A percentile compares a stretch with the other conserved stretches of the same genome.
Conservation (phyloP, 176 grass and related monocot genomes). For the Triticum monococcum region DNA sequence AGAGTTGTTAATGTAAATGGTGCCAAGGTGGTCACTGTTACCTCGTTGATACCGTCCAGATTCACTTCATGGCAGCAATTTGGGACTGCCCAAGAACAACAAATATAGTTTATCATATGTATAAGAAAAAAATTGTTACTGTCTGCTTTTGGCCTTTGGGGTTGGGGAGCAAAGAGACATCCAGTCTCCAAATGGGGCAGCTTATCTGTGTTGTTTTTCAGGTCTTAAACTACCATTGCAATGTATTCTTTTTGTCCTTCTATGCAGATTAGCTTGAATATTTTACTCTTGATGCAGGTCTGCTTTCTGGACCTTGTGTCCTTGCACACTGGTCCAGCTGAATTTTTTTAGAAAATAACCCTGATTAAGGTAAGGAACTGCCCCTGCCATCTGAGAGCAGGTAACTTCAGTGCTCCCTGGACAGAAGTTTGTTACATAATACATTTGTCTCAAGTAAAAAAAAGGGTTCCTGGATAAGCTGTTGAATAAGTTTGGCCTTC, state of each 20-base stretch:
- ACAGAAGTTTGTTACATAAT: background rate
- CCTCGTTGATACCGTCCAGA: conserved; percentile 22
- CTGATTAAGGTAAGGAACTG: background rate
- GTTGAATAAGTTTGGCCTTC: background rate
- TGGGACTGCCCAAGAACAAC: conserved; percentile 23
- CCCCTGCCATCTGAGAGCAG: background rate
- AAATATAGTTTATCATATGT: background rate
- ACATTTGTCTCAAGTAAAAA: background rate
- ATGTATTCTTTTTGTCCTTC: conserved; percentile 1
- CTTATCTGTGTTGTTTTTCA: conserved; percentile 19
- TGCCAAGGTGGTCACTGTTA: background rate
- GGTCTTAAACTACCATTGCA: conserved; percentile 14
- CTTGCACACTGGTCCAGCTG: background rate
- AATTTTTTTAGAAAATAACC: conserved; percentile 27
- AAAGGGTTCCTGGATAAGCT: background rate
- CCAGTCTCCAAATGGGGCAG: conserved; percentile 31
- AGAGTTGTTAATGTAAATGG: background rate
- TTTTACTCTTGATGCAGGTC: conserved; percentile 16
- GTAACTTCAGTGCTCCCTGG: background rate
- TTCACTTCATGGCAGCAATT: conserved; percentile 19
- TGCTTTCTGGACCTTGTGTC: conserved; percentile 4
- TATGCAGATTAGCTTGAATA: background rate
- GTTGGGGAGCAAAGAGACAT: conserved; percentile 17
- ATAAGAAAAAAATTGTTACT: background rate
- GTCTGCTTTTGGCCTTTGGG: conserved; percentile 20